phyloP scores from a whole-genome alignment of 2,329 filamentous ascomycete genomes.

The Aspergillus sp. region DNA sequence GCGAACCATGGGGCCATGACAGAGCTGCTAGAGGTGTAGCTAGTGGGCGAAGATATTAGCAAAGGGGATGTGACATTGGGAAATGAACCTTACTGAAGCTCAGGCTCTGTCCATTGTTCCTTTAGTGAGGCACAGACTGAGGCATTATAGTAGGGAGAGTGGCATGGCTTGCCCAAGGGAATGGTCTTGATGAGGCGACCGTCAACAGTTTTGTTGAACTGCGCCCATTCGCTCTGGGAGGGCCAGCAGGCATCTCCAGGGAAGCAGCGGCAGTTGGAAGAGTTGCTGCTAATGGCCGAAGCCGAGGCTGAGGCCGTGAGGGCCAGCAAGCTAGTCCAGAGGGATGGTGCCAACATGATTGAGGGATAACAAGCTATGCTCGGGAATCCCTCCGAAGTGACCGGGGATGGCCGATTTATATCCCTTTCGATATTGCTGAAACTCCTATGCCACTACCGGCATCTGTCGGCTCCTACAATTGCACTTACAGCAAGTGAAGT shows the following conservation, averaged over 20 bases:
- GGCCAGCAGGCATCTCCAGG: conserved; percentile 6
- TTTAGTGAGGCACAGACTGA: conserved; percentile 47
- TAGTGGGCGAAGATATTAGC: conserved; percentile 3
- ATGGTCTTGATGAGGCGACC: conserved; percentile 56
- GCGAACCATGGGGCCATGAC: conserved; percentile 19
- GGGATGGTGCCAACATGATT: background rate
- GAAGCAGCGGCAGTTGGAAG: conserved; percentile 5
- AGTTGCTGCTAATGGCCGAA: background rate
- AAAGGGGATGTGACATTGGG: background rate
- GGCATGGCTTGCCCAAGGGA: conserved; percentile 57
- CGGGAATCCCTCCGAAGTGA: background rate
- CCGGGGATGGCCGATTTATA: conserved; percentile 5
- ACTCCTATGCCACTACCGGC: background rate
- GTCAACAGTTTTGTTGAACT: conserved; percentile 55
- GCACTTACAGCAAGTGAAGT: background rate
- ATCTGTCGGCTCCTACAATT: background rate
- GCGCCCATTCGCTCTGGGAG: conserved; percentile 4
- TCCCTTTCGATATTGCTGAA: background rate
- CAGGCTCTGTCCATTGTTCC: conserved; percentile 48
- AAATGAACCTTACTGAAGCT: conserved; percentile 44
- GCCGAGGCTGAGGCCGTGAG: conserved; percentile 4
- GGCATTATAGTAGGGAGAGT: conserved; percentile 51
- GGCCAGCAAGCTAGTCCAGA: conserved; percentile 6
- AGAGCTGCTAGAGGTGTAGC: conserved; percentile 10
- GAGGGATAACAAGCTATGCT: background rate